Base-by-base conservation (phyloP, 148 eudicot genomes). In the Spergularia bocconei region DNA sequence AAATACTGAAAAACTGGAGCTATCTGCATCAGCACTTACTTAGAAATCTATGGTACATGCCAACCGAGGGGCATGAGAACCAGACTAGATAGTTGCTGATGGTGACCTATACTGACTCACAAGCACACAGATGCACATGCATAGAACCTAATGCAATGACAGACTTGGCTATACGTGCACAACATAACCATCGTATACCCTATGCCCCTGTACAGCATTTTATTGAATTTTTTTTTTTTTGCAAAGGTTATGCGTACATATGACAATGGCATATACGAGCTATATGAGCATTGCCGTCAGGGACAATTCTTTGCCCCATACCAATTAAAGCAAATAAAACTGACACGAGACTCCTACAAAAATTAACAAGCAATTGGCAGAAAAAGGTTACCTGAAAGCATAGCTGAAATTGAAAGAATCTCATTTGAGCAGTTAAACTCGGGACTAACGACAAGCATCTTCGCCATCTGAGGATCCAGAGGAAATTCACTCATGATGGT, bases 21-120 rank as follows among this genome's bases (percentile, higher is more conserved):
- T 91, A 90, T 85, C 91, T 88, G 88, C 97, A 91, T 91, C 97
- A 93, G 97, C 97, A 94, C 89, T 91, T 84, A 83, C 95, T 90
- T 86, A 89, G 85, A 88, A 77, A 86, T 85, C 97, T 87, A 89
- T 84, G 93, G 92, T 80, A 77, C 96, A 95, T 89, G 97, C 92
- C 93, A 82, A 82, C 79, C 67, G 63, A 53, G 77, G 78, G 89
- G 86, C 93, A 93, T 87, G 88, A 82, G 82, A 92, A 84, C 93
- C 84, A 87, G 92, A 87, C 86, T 85, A 81, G 87, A 88, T 86
- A 82, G 81, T 86, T 90, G 97, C 93, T 94, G 93, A 94, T 87
- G 97, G 85, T 83, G 87, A 77, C 92, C 91, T 82, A 88, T 55
- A 67, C 73, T 72, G 78, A 85, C 85, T 70, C 80, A 73, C 63